Base-by-base conservation (phyloP, 176 grass and related monocot species). In the Typha latifolia region DNA sequence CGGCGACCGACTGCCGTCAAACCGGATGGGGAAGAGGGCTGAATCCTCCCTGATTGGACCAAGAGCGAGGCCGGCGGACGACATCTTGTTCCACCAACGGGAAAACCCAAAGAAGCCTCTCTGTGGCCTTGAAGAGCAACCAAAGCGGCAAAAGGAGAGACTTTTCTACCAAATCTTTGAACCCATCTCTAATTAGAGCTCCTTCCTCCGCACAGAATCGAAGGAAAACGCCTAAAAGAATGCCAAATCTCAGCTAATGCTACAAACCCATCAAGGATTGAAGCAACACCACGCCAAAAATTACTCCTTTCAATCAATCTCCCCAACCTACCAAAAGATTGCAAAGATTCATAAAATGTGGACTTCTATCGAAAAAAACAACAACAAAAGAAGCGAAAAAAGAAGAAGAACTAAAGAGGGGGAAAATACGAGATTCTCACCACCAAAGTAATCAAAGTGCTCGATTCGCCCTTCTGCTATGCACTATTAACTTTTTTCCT, bases 181-280 rank as follows among this genome's bases (percentile, higher is more conserved):
- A 61, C 64, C 80, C 88, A 87, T 91, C 63, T 69, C 50, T 27
- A 62, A 59, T 3, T 47, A 18, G 52, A 67, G 61, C 83, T 74
- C 72, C 65, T 66, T 76, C 62, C 75, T 77, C 62, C 62, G 66
- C 73, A 37, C 34, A 43, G 62, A 19, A 84, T 79, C 48, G 74
- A 91, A 69, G 87, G 71, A 74, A 75, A 75, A 77, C 70, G 79
- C 87, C 82, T 76, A 32, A 32, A 61, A 64, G 32, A 70, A 3
- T 14, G 23, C 47, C 62, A 20, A 48, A 32, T 61, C 27, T 31
- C 16, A 68, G 71, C 59, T 32, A 67, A n/a, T 5, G 12, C 27
- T 75, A 49, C 13, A 66, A 55, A 22, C n/a, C 19, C 49, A 63
- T 63, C 12, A 31, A 14, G 61, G n/a, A 19, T 21, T 10, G 5